Base-by-base conservation (phyloP, 108 stramenopile genomes). In the Nannochloropsis oceanica region DNA sequence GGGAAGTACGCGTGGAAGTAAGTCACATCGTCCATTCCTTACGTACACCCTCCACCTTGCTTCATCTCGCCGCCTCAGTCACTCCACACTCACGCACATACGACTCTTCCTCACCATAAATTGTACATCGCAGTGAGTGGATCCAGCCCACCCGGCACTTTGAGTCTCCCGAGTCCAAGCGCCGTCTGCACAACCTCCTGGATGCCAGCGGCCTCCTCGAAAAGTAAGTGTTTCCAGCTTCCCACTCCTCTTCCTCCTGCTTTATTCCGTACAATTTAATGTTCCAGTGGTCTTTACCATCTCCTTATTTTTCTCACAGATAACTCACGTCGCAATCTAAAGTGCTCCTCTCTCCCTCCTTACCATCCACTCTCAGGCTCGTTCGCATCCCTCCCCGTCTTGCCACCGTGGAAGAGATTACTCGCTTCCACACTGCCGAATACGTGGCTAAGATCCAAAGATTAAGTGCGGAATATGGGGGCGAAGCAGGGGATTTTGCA, bases 161-260 rank as follows among this genome's bases (percentile, higher is more conserved):
- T 80, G 87, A 88, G 27, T 44, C 80, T 20, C 20, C 87, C 25
- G 87, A 88, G 14, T 84, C 87, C 26, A 85, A 88, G 44, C 87
- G 87, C n/a, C 79, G 87, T 43, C 80, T 88, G 84, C 87, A 88
- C 87, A 88, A 88, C 84, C 79, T 88, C 25, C 27, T 88, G 80
- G 73, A 43, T 26, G 84, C 79, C n/a, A 85, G 84, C 42, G 87
- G 87, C 14, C 80, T 88, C 25, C 80, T 85, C 18, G 81, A 79
- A 18, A 43, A 43, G 81, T 73, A 73, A 7, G 59, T 73, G 22
- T 73, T 73, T 5, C 59, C n/a, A n/a, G 22, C 59, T 73, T n/a
- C 22, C 59, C 10, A 10, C 59, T 73, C 59, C 22, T 73, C 22
- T 73, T 73, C n/a, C 34, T 34, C 34, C 34, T 34, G 34, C 5